Evolutionary conservation across 208 protist genomes (phyloP), one percentile per base, ranked within the genome.

Genomic region (Trypanosoma boissoni): DNA sequence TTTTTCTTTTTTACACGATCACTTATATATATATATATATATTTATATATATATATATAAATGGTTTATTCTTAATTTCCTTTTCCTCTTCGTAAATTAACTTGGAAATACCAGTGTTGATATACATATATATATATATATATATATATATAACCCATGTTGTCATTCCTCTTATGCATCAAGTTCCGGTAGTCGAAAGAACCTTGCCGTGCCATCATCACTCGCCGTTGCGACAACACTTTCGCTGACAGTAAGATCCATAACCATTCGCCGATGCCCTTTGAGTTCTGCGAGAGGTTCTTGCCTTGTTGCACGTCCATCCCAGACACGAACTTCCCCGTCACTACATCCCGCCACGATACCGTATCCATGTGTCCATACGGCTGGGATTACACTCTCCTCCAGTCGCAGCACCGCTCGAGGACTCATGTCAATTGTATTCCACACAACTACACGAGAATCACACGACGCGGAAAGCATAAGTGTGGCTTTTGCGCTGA

Each of bases 221-320:
- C 80, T 89, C 20, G 75, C 69, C 8, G 81, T 80, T 4, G 67
- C 71, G 1, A 94, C 44, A 2, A 69, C 24, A 20, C 46, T 29
- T 0, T 61, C 54, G 2, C 0, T 2, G 16, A 74, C 54, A 12
- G 58, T 62, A n/a, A 95, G 53, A 36, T 68, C 64, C 23, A 95
- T 57, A 7, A 95, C 64, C 85, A 92, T 92, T 24, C 88, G 76
- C 24, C 85, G 82, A 54, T 95, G 88, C 1, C 88, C 88, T 72
- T 86, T 86, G 10, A 83, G 57, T 28, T 60, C 50, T 0, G 34
- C 41, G 5, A 84, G 62, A 44, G 83, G 83, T 39, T 77, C 66
- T 57, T 85, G 76, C 23, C 65, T 53, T 5, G 72, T 24, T 10
- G 82, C 80, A 9, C 88, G 72, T 29, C 81, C 88, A 45, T 95